Base-by-base conservation (phyloP, 2,329 filamentous ascomycete genomes). In the Camillea tinctor region DNA sequence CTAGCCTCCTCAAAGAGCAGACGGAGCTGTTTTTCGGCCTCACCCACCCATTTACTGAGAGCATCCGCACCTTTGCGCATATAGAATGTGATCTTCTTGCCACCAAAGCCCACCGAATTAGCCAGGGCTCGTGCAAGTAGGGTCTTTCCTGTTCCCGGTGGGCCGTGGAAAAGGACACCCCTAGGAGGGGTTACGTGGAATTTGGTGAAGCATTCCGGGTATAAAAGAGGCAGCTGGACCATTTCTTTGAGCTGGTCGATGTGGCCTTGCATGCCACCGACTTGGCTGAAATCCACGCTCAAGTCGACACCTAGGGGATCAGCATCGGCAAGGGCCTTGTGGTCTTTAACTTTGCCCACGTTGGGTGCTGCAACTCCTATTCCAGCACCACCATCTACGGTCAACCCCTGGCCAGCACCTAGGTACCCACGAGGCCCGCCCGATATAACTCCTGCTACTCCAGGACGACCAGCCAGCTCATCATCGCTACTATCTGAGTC, bases 31-130 rank as follows among this genome's bases (percentile, higher is more conserved):
- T 94, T 90, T 77, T 99, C 95, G 9, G 96, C 95, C 76, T 99
- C 95, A 72, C 95, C 95, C 56, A 99, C 95, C 95, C 95, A 99
- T 77, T 99, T 99, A 76, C 93, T 97, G 63, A 99, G 80, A 17
- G 93, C 93, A 82, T 99, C 95, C 22, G 95, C 96, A 73, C 95
- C 96, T 77, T 99, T 99, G 62, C 95, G 90, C 95, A 99, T 99
- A 77, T 98, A 99, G 70, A 99, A 99, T 0, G 93, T 98, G 64
- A 99, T 95, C 74, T 98, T 98, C 66, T 90, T 89, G 21, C 94
- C 94, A 54, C 94, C 90, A 13, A 90, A 87, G 64, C 92, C 93
- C 60, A 97, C 90, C 62, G 91, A 96, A 58, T 95, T 96, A 54
- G 96, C 93, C 52, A 99, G 81, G 50, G 95, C 95, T 70, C 95